A percentile compares a stretch with the other conserved stretches of the same genome.
These are phyloP conservation scores for Pyrus bretschneideri DNA, from an alignment of 306 rosid species.

Conservation along the genomic window DNA sequence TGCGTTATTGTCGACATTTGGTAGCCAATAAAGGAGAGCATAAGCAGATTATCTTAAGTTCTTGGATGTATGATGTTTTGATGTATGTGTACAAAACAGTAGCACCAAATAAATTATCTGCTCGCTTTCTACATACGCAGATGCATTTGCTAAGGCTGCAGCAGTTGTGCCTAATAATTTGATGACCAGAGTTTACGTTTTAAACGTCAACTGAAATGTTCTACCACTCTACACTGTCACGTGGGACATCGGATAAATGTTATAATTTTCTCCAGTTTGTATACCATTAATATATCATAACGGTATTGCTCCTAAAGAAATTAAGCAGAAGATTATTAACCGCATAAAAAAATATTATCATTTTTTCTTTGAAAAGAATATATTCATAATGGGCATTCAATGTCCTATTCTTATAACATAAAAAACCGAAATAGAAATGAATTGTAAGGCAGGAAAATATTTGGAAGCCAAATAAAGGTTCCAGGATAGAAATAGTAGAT, in stretches of 20 bases:
- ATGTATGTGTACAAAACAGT: not conserved
- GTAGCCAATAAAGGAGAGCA: not conserved
- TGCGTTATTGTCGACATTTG: not conserved
- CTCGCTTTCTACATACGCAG: not conserved
- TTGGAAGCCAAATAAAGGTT: not conserved
- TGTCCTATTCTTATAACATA: not conserved
- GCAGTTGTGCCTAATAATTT: not conserved
- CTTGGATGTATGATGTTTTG: not conserved
- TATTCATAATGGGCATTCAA: not conserved
- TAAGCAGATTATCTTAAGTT: not conserved
- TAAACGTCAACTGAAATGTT: no score
- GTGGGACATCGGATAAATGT: no score
- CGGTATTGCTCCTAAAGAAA: not conserved
- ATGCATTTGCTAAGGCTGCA: not conserved
- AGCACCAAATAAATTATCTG: not conserved
- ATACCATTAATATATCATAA: not conserved
- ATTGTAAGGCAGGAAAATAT: not conserved
- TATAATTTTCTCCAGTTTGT: no score
- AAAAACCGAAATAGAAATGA: not conserved
- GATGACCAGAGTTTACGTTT: not conserved
- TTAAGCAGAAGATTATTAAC: not conserved
- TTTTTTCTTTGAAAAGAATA: not conserved
- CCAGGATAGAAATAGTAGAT: not conserved
- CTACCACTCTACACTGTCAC: not conserved
- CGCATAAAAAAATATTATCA: not conserved